These are phyloP conservation scores for Colletotrichum destructivum DNA, from an alignment of 2,329 filamentous ascomycete species.

Conservation along the genomic window DNA sequence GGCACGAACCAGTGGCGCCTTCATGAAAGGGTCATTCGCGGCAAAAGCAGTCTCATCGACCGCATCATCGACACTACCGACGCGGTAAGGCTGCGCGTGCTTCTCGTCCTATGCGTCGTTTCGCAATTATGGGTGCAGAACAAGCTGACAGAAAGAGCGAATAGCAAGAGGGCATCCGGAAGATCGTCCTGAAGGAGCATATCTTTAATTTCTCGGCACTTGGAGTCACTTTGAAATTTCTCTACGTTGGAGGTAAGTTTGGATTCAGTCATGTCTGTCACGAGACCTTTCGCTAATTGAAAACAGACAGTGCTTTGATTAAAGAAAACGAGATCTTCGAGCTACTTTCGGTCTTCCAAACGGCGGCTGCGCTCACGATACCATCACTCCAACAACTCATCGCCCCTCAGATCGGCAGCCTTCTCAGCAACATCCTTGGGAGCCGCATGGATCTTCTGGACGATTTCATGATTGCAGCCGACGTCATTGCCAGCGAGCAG, in stretches of 20 bases:
- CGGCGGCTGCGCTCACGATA: background rate
- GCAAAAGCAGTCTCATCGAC: constrained; percentile 11
- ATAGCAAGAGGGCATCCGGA: constrained; percentile 12
- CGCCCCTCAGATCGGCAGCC: background rate
- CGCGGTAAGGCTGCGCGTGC: background rate
- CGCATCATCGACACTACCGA: background rate
- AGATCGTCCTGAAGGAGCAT: constrained; percentile 18
- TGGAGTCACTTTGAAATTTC: constrained; percentile 7
- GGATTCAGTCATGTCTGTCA: too few relatives aligned
- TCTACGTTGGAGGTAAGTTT: constrained; percentile 20
- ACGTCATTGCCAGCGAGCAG: constrained; percentile 15
- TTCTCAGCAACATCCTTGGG: constrained; percentile 13
- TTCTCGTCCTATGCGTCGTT: background rate
- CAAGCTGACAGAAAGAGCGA: background rate
- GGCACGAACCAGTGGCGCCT: constrained; percentile 12
- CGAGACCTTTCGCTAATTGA: background rate
- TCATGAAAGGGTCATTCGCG: constrained; percentile 21
- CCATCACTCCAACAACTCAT: background rate
- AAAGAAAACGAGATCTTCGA: constrained; percentile 9
- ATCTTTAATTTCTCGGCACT: constrained; percentile 6
- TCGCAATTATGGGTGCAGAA: too few relatives aligned
- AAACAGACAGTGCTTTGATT: background rate
- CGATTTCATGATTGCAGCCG: constrained; percentile 21
- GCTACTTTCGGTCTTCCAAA: constrained; percentile 20
- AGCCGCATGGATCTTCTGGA: constrained; percentile 7